Evolutionary conservation across 2,329 filamentous ascomycete species (phyloP), one percentile per base, ranked within the genome.

Genomic region (Dactylellina drechsleri): DNA sequence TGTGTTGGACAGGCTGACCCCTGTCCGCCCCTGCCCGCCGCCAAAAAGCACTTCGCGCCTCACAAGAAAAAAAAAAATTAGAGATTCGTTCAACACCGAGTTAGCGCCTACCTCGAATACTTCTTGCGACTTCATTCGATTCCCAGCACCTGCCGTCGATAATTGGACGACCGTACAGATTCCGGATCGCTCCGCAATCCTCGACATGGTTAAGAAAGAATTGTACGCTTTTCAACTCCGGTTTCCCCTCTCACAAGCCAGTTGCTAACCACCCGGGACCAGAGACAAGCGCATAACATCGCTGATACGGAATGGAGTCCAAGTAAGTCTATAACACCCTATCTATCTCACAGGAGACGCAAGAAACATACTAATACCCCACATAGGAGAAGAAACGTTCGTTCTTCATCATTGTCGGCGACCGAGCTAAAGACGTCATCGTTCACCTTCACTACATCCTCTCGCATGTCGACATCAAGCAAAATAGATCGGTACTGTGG

Each of bases 401-500:
- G 84, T 97, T 99, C 85, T 96, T 99, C 83, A 92, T 99, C 70
- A 90, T 99, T 23, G 94, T 99, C 53, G 95, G 95, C 80, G 93
- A 99, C 82, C 89, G 89, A 71, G 89, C 93, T 78, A 99, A 99
- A 83, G 95, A 99, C 86, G 92, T 94, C 79, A 98, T 99, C 81
- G 93, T 98, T 78, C 89, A 97, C 81, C 86, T 93, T 73, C 93
- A 98, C 84, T 93, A 95, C 81, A 96, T 99, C 80, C 91, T 97
- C 86, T 91, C 93, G 59, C 91, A 88, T 79, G 90, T 91, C 81
- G 92, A 97, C 81, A 88, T 97, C 77, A 96, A 96, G 83, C 89
- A 96, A 82, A 96, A 95, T 84, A 98, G 98, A 83, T 95, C 92
- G 12, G 93, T 99, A 2, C 85, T 99, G 10, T 99, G 95, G 95